phyloP scores from a whole-genome alignment of 2,329 filamentous ascomycete genomes.

The Purpureocillium takamizusanense region DNA sequence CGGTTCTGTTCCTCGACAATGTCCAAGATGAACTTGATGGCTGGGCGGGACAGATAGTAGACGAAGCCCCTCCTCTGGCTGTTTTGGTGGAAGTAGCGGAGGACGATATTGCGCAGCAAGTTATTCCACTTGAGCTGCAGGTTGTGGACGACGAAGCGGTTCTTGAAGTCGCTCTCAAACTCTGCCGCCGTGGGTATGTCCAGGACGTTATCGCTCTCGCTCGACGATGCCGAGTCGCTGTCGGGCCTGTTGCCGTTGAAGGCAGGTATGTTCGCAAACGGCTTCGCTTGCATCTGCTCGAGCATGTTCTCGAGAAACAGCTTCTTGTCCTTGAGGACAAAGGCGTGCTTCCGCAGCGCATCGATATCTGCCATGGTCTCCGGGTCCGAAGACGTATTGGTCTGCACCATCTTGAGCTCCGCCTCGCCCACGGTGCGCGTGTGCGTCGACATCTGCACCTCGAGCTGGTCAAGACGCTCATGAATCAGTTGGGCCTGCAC shows the following conservation, averaged over 20 bases:
- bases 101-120: constrained; percentile 84
- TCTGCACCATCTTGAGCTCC: constrained; percentile 55
- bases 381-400: constrained; percentile 34
- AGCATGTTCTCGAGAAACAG: constrained; percentile 51
- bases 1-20: constrained; percentile 92
- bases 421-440: constrained; percentile 64
- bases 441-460: constrained; percentile 69
- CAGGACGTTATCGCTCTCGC: constrained; percentile 44
- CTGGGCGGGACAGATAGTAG: constrained; percentile 92
- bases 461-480: constrained; percentile 68
- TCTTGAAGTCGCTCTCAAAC: constrained; percentile 91
- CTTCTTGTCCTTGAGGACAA: constrained; percentile 48
- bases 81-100: constrained; percentile 95
- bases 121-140: constrained; percentile 99
- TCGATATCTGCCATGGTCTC: constrained; percentile 51
- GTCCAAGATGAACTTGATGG: constrained; percentile 95
- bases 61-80: constrained; percentile 92
- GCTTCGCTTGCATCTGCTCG: constrained; percentile 34
- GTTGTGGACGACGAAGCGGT: constrained; percentile 97
- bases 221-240: constrained; percentile 27
- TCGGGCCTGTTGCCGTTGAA: constrained; percentile 14
- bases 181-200: constrained; percentile 66
- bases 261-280: constrained; percentile 18
- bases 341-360: constrained; percentile 44
- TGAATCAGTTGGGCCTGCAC: constrained; percentile 84